These are phyloP conservation scores for Dendryphion nanum DNA, from an alignment of 2,329 filamentous ascomycete genomes.

Conservation along the genomic window DNA sequence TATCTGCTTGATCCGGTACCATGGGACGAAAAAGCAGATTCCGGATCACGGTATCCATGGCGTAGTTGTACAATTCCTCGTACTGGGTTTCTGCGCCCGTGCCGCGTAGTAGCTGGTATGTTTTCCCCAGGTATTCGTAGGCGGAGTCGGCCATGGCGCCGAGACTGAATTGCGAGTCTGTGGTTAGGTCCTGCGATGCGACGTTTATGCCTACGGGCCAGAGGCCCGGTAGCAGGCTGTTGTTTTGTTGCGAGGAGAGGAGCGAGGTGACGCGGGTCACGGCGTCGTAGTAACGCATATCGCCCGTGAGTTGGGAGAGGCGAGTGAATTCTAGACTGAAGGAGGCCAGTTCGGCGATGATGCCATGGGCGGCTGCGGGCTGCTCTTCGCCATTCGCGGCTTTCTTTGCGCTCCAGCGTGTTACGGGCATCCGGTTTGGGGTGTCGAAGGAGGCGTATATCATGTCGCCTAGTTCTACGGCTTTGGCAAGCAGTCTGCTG, in stretches of 20 bases:
- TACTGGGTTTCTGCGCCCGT: constrained; percentile 39
- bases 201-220: constrained; percentile 37
- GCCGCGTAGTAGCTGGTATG: constrained; percentile 16
- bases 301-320: constrained; percentile 43
- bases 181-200: constrained; percentile 25
- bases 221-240: constrained; percentile 43
- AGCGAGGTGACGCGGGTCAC: constrained; percentile 38
- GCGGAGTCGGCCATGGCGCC: constrained; percentile 31
- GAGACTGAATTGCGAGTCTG: constrained; percentile 38
- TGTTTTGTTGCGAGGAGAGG: constrained; percentile 39
- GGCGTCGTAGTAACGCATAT: constrained; percentile 45
- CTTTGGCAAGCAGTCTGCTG: constrained; percentile 55
- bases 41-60: constrained; percentile 38
- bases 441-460: constrained; percentile 66
- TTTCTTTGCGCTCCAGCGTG: constrained; percentile 21
- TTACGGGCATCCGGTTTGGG: constrained; percentile 60
- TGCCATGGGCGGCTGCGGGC: constrained; percentile 30
- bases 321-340: constrained; percentile 45
- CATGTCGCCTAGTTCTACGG: constrained; percentile 60
- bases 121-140: constrained; percentile 39
- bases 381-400: constrained; percentile 27
- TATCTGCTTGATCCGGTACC: constrained; percentile 43
- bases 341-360: constrained; percentile 45
- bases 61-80: constrained; percentile 54
- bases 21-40: constrained; percentile 50